Evolutionary conservation across 345 rosid species (phyloP), one percentile per base, ranked within the genome.

Genomic region (Durio zibethinus): DNA sequence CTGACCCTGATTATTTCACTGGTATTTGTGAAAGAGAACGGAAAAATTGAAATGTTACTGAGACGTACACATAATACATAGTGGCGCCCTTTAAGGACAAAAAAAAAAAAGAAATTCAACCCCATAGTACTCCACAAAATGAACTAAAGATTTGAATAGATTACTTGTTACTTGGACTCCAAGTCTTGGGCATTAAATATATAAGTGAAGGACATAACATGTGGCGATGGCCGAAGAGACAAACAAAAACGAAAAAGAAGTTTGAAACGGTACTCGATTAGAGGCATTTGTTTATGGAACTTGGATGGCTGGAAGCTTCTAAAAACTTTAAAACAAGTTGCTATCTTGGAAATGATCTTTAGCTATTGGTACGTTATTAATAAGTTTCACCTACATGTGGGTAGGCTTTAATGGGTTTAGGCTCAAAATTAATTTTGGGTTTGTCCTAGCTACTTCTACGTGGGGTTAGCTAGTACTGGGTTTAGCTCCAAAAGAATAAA

Each of bases 381-480:
- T 56, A 56, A 56, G 61, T 9, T 54, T 21, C 29, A 56, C 31
- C 61, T 56, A 56, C 15, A 4, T 56, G 12, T 10, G 14, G n/a
- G 61, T 9, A 56, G 4, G 61, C 61, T 21, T 9, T 15, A 56
- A 56, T 20, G 54, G 21, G 54, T 15, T 16, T 50, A 50, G 25
- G 25, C 59, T 53, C 27, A 10, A 23, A 23, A 56, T 2, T 2
- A 1, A 8, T 7, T 7, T 7, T 54, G 4, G 29, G 27, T 21
- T 21, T 3, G 9, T 52, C 57, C 54, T n/a, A n/a, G n/a, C n/a
- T 50, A 18, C 54, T 50, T n/a, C 4, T 52, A 7, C 8, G 9
- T 18, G 57, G 18, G 97, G 82, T 90, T 1, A 4, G 36, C 36
- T 33, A 33, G 36, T 4, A 33, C 4, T 33, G 36, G 36, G 36